These are phyloP conservation scores for Corchorus capsularis DNA, from an alignment of 345 rosid species.

Conservation along the genomic window DNA sequence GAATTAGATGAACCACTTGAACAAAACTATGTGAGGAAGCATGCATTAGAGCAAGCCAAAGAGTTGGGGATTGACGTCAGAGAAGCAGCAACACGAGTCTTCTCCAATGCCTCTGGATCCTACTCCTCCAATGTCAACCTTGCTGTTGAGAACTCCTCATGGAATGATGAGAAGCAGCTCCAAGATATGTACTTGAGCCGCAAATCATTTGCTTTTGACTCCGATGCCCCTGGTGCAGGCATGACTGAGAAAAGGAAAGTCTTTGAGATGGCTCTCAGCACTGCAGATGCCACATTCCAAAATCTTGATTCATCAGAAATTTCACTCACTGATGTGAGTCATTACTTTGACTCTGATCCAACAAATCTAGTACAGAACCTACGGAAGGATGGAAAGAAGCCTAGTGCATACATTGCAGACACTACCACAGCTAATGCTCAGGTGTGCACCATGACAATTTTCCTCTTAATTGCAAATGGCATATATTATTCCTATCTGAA, in stretches of 20 bases:
- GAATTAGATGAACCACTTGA: conserved; percentile 92
- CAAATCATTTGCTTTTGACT: conserved; percentile 93
- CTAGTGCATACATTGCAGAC: conserved; percentile 90
- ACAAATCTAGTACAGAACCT: conserved; percentile 89
- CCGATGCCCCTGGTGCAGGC: conserved; percentile 93
- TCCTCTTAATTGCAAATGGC: background rate
- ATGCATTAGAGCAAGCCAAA: conserved; percentile 86
- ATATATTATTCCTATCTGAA: background rate
- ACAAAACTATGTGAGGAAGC: conserved; percentile 85
- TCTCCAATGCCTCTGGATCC: conserved; percentile 97
- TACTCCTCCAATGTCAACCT: conserved; percentile 92
- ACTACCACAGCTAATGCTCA: conserved; percentile 98
- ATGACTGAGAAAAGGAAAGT: conserved; percentile 90
- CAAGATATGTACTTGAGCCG: conserved; percentile 99
- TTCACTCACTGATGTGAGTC: conserved; percentile 96
- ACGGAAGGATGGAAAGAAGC: conserved; percentile 92
- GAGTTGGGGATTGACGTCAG: conserved; percentile 75
- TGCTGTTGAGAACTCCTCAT: conserved; percentile 95
- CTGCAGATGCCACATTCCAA: conserved; percentile 97
- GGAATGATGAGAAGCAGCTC: conserved; percentile 99
- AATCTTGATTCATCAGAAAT: conserved; percentile 97
- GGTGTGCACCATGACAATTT: conserved; percentile 38
- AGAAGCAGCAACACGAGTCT: conserved; percentile 94
- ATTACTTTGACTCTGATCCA: conserved; percentile 96
- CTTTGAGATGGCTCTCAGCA: conserved; percentile 92